Evolutionary conservation across 2,329 filamentous ascomycete genomes (phyloP).

Genomic region (Fusarium longipes): DNA sequence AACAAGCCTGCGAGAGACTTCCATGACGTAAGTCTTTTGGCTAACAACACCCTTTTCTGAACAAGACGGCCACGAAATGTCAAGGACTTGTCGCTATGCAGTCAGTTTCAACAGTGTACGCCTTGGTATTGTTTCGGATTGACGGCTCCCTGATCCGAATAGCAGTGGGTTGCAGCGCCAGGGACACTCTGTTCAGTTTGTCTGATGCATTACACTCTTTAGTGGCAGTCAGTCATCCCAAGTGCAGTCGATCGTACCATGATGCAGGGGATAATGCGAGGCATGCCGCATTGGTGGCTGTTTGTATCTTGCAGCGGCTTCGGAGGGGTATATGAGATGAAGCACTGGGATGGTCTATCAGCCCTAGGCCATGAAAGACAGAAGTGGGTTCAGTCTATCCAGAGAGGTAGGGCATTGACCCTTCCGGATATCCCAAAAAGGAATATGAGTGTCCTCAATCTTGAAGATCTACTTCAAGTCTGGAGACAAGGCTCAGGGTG

Average conservation of each 20-base stretch:
- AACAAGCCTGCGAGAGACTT: neutral
- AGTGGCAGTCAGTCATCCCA: constrained; percentile 12
- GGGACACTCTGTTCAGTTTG: constrained; percentile 17
- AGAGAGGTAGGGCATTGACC: constrained; percentile 7
- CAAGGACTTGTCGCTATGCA: constrained; percentile 4
- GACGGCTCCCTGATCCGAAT: constrained; percentile 28
- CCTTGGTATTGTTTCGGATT: constrained; percentile 21
- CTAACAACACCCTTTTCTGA: neutral
- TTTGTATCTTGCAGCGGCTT: constrained; percentile 21
- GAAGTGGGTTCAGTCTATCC: constrained; percentile 2
- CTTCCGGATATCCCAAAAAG: constrained; percentile 16
- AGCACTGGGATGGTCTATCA: neutral
- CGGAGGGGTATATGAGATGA: constrained; percentile 10
- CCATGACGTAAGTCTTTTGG: constrained; percentile 5
- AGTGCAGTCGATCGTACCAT: constrained; percentile 22
- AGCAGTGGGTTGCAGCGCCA: constrained; percentile 34
- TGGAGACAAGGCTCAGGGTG: constrained; percentile 11
- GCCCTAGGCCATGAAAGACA: neutral
- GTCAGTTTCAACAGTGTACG: neutral
- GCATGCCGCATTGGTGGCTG: constrained; percentile 19
- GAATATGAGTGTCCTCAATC: neutral
- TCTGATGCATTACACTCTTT: constrained; percentile 7
- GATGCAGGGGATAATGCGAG: constrained; percentile 36
- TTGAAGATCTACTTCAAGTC: constrained; percentile 13
- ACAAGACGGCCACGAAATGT: neutral